Conservation (phyloP, 192 early-diverging fungal genomes). For the Mortierella antarctica region DNA sequence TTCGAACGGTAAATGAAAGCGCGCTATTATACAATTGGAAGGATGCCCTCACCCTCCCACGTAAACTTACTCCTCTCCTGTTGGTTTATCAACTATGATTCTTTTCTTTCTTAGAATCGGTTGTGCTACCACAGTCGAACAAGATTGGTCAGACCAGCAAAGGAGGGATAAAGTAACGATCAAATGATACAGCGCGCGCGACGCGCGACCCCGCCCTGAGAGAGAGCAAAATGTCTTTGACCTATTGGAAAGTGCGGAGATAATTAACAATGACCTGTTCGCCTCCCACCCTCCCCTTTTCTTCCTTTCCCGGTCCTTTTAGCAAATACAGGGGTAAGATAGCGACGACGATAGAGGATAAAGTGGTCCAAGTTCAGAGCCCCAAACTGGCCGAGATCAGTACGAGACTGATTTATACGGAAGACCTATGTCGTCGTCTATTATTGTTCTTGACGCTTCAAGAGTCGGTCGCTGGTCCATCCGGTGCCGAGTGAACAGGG, state of each 20-base stretch:
- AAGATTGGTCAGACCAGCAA: conserved; percentile 49
- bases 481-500: no score
- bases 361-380: conserved; percentile 45
- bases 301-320: neutral
- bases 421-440: conserved; percentile 33
- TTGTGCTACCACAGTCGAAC: conserved; percentile 26
- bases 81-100: neutral
- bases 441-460: conserved; percentile 44
- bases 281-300: neutral
- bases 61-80: neutral
- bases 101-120: conserved; percentile 22
- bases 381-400: conserved; percentile 41
- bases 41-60: neutral
- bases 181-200: neutral
- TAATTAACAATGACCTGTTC: neutral
- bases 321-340: conserved; percentile 52
- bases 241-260: neutral
- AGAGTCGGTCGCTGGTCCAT: conserved; percentile 14
- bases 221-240: neutral
- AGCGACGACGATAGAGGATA: conserved; percentile 49
- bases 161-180: conserved; percentile 44
- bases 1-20: conserved; percentile 1
- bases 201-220: no score
- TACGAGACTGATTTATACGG: conserved; percentile 16
- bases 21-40: conserved; percentile 1